Evolutionary conservation across 2,329 filamentous ascomycete species (phyloP).

Genomic region (Conoideocrella luteorostrata): DNA sequence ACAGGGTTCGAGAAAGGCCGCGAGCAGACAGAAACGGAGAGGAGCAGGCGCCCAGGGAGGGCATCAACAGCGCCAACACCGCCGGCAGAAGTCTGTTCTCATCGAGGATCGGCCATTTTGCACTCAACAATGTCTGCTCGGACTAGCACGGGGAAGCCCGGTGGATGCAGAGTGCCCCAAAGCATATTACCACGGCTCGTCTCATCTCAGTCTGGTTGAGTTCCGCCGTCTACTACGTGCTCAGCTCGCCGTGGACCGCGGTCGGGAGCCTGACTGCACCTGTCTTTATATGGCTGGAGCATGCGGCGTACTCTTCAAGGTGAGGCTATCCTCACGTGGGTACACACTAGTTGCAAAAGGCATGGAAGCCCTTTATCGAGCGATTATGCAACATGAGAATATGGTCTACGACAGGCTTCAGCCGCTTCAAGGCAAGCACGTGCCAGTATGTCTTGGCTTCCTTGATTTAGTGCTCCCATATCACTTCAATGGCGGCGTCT

Average conservation of each 20-base stretch:
- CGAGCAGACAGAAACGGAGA: no score
- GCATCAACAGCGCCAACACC: no score
- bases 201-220: conserved; percentile 17
- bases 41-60: no score
- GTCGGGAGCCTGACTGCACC: conserved; percentile 20
- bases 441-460: conserved; percentile 30
- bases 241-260: conserved; percentile 25
- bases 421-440: conserved; percentile 23
- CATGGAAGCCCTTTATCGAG: conserved; percentile 19
- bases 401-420: conserved; percentile 23
- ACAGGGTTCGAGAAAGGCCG: no score
- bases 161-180: conserved; percentile 8
- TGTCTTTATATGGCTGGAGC: conserved; percentile 23
- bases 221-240: conserved; percentile 21
- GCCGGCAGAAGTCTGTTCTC: no score
- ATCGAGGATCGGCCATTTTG: conserved; percentile 6
- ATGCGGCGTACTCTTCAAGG: conserved; percentile 29
- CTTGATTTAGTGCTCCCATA: conserved; percentile 22
- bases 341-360: conserved; percentile 36
- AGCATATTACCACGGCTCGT: conserved; percentile 13
- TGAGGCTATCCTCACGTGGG: conserved; percentile 25
- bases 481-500: conserved; percentile 24
- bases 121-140: conserved; percentile 6
- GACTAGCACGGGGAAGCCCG: conserved; percentile 1
- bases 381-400: conserved; percentile 21